Conservation (phyloP, 805 yeast genomes). For the Saturnispora kantuleensis region DNA sequence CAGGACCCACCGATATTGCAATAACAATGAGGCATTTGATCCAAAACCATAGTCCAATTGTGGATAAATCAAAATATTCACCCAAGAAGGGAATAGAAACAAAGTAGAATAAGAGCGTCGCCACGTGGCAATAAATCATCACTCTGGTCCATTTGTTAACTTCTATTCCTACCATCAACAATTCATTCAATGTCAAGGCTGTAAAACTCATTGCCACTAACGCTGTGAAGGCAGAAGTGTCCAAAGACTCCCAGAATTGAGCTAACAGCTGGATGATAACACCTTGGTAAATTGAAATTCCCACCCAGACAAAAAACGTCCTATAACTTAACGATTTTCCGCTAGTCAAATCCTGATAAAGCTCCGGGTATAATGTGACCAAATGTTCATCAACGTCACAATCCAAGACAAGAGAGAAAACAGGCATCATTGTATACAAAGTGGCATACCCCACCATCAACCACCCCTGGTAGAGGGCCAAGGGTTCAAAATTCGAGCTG, state of each 20-base stretch:
- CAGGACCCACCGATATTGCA: slow-evolving; percentile 70
- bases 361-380: slow-evolving; percentile 86
- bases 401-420: slow-evolving; percentile 84
- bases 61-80: slow-evolving; percentile 74
- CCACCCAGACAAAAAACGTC: slow-evolving; percentile 87
- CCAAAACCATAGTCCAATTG: slow-evolving; percentile 38
- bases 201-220: slow-evolving; percentile 87
- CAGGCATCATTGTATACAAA: slow-evolving; percentile 96
- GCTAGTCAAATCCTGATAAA: slow-evolving; percentile 82
- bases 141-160: slow-evolving; percentile 82
- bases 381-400: slow-evolving; percentile 84
- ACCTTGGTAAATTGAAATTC: slow-evolving; percentile 88
- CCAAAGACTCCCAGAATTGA: slow-evolving; percentile 64
- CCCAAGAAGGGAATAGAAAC: slow-evolving; percentile 73
- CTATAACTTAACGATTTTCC: slow-evolving; percentile 80
- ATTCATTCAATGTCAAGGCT: slow-evolving; percentile 71
- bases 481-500: slow-evolving; percentile 80
- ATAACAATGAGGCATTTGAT: slow-evolving; percentile 65
- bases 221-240: slow-evolving; percentile 40
- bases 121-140: slow-evolving; percentile 64
- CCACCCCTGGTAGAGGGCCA: slow-evolving; percentile 93
- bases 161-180: slow-evolving; percentile 88
- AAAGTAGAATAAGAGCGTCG: slow-evolving; percentile 58
- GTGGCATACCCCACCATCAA: slow-evolving; percentile 98
- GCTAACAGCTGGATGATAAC: slow-evolving; percentile 71